Evolutionary conservation across 371 early-diverging fungal genomes (phyloP), one percentile per base, ranked within the genome.

Genomic region (Circinella minor): DNA sequence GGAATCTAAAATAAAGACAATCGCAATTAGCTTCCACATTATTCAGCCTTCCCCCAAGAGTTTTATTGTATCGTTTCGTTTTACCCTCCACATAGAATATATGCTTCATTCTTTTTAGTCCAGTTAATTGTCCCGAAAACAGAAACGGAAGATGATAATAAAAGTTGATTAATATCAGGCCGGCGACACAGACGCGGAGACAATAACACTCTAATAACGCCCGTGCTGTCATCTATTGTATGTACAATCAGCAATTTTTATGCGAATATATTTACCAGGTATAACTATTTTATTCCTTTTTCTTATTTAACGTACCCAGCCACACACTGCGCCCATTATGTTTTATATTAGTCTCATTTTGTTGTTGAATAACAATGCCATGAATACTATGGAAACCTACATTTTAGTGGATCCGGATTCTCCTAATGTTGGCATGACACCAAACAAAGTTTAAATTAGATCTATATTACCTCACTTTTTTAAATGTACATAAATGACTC

Each of bases 141-240:
- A 6, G 68, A 63, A 34, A 74, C 65, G 11, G 71, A 70, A 4
- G 63, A 55, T n/a, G 68, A 34, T 17, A 61, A 4, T 17, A 13
- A 60, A 10, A 74, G 48, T 43, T 51, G 47, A 15, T 11, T 59
- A 27, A 54, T 43, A 47, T 71, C 70, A 7, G 55, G 51, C 17
- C 68, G 49, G 34, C 61, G 15, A 47, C 67, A 71, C 46, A 67
- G 27, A 27, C 71, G 57, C 36, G 70, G 47, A 37, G 71, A 65
- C 36, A 74, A n/a, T n/a, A 64, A 36, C 10, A 74, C 61, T 6
- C 65, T 55, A 60, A 74, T 60, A 14, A 63, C 60, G 13, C 48
- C 74, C 34, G 74, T 74, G 60, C 71, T 66, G 55, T 74, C 74
- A 59, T 74, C 74, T 74, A 62, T 49, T 51, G 43, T 43, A 18